These are phyloP conservation scores for Oenanthe sinensis DNA, from an alignment of 129 eudicot species.

Conservation along the genomic window DNA sequence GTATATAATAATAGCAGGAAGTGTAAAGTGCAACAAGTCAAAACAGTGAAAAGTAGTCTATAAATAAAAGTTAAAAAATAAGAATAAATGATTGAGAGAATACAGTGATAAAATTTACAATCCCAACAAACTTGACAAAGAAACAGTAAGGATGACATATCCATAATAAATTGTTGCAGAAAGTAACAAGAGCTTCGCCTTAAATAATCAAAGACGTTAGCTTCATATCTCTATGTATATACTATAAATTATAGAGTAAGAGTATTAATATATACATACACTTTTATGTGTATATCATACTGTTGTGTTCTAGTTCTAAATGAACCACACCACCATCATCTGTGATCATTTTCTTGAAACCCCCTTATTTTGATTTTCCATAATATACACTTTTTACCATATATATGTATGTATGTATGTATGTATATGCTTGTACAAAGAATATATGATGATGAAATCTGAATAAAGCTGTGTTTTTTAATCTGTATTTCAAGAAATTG, in stretches of 20 bases:
- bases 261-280: background rate
- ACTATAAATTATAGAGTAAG: background rate
- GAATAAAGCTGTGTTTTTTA: conserved; percentile 1
- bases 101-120: background rate
- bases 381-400: background rate
- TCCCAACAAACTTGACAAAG: conserved; percentile 24
- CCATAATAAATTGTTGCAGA: conserved; percentile 24
- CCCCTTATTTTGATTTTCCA: conserved; percentile 13
- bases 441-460: background rate
- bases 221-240: background rate
- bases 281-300: conserved; percentile 21
- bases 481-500: background rate
- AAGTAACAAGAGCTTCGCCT: conserved; percentile 35
- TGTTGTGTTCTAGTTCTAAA: conserved; percentile 28
- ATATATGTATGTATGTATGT: background rate
- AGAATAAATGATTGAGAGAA: background rate
- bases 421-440: background rate
- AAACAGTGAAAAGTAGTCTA: no score
- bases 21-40: no score
- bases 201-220: conserved; percentile 13
- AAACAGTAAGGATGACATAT: conserved; percentile 39
- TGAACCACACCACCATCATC: conserved; percentile 31
- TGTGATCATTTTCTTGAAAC: conserved; percentile 30
- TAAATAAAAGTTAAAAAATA: background rate
- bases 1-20: no score